A percentile compares a stretch with the other conserved stretches of the same genome.
These are phyloP conservation scores for Colletotrichum brevisporum DNA, from an alignment of 2,329 filamentous ascomycete species.

Conservation along the genomic window DNA sequence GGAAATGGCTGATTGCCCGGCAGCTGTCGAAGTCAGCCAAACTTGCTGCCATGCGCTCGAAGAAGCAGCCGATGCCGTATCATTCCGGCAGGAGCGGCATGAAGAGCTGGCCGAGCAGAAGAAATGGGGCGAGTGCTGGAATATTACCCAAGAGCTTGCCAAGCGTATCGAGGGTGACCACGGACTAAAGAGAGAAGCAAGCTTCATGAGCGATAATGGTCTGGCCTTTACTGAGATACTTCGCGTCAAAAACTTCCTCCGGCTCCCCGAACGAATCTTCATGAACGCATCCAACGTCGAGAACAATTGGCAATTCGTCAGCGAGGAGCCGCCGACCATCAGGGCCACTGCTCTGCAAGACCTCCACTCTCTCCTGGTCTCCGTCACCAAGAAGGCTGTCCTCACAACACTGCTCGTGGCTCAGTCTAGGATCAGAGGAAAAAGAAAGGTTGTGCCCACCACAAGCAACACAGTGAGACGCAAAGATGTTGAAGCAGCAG, in stretches of 20 bases:
- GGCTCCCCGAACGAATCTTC: conserved; percentile 76
- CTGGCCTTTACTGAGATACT: conserved; percentile 71
- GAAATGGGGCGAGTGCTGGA: conserved; percentile 76
- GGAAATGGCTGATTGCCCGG: conserved; percentile 72
- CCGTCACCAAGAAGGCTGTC: conserved; percentile 78
- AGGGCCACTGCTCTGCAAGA: conserved; percentile 83
- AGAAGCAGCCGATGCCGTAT: conserved; percentile 75
- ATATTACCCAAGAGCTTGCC: conserved; percentile 66
- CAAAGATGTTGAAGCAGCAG: conserved; percentile 65
- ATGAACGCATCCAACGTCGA: conserved; percentile 78
- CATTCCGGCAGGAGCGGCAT: conserved; percentile 73
- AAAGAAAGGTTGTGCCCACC: conserved; percentile 47
- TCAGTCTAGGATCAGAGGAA: conserved; percentile 75
- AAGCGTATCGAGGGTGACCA: conserved; percentile 40
- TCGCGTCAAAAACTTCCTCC: conserved; percentile 71
- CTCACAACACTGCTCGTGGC: conserved; percentile 79
- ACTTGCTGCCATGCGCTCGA: conserved; percentile 78
- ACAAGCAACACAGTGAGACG: conserved; percentile 52
- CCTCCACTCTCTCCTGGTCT: conserved; percentile 77
- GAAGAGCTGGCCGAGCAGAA: conserved; percentile 73
- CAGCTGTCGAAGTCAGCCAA: conserved; percentile 79
- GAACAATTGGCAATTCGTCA: conserved; percentile 77
- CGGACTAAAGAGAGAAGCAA: conserved; percentile 20
- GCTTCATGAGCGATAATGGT: conserved; percentile 43
- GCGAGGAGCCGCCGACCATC: conserved; percentile 76